phyloP scores from a whole-genome alignment of 768 basidiomycete genomes.

The Neoboletus brunneissimus region DNA sequence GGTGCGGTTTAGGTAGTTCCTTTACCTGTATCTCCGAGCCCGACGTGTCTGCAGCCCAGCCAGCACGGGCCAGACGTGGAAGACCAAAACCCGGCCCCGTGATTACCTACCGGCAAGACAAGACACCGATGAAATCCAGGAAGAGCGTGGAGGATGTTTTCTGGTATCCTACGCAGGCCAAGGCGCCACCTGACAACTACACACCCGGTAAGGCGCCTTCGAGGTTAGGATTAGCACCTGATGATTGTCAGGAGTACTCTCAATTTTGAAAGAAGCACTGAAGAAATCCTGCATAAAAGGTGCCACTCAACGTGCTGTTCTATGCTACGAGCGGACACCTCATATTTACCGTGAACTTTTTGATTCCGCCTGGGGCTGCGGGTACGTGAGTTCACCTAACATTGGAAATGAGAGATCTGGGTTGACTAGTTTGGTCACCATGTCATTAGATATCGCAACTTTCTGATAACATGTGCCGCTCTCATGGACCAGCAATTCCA shows the following conservation, averaged over 20 bases:
- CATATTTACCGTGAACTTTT: slow-evolving; percentile 57
- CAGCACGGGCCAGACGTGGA: slow-evolving; percentile 7
- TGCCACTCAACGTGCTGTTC: slow-evolving; percentile 49
- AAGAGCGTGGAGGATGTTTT: slow-evolving; percentile 39
- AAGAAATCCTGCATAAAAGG: slow-evolving; percentile 50
- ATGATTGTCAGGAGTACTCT: slow-evolving; percentile 54
- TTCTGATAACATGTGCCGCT: slow-evolving; percentile 71
- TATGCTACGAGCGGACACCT: slow-evolving; percentile 63
- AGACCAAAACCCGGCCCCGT: slow-evolving; percentile 13
- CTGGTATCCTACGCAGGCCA: slow-evolving; percentile 54
- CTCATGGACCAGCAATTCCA: slow-evolving; percentile 67
- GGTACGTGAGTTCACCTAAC: slow-evolving; percentile 39
- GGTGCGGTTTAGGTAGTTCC: slow-evolving; percentile 1
- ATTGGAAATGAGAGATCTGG: slow-evolving; percentile 2
- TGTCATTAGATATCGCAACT: slow-evolving; percentile 72
- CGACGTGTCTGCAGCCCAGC: slow-evolving; percentile 11
- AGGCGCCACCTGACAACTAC: slow-evolving; percentile 52
- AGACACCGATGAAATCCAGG: neutral
- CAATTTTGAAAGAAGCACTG: slow-evolving; percentile 56
- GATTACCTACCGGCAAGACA: neutral
- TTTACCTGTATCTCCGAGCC: neutral
- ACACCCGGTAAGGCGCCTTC: slow-evolving; percentile 58
- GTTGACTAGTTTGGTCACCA: neutral
- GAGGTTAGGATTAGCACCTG: slow-evolving; percentile 12
- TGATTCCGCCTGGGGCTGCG: slow-evolving; percentile 74